Percentiles rank a stretch among this genome's conserved stretches.
Evolutionary conservation across 179 eudicot species (phyloP).

Genomic region (Patellifolia procumbens): DNA sequence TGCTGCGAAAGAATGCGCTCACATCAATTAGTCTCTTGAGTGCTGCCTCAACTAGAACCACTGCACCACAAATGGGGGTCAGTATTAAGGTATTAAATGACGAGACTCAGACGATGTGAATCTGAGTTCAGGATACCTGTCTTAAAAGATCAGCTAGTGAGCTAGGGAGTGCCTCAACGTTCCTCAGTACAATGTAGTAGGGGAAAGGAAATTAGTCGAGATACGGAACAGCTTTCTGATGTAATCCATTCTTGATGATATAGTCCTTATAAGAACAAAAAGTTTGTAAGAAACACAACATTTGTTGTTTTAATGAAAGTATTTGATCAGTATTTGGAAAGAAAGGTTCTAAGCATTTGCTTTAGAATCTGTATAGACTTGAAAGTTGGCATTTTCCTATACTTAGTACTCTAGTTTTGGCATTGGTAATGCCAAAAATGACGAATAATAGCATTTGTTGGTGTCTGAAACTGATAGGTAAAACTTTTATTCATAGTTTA

Average conservation of each 20-base stretch:
- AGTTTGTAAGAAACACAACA: not conserved
- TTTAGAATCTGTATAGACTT: too few relatives aligned
- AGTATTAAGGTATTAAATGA: not conserved
- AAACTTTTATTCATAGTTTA: too few relatives aligned
- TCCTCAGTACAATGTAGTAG: slow-evolving; percentile 79
- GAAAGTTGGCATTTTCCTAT: too few relatives aligned
- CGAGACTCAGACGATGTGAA: not conserved
- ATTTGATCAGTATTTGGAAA: too few relatives aligned
- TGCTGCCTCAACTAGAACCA: slow-evolving; percentile 96
- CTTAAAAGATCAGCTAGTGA: slow-evolving; percentile 91
- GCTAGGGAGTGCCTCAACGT: slow-evolving; percentile 90
- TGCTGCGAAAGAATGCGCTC: not conserved
- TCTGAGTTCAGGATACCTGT: slow-evolving; percentile 52
- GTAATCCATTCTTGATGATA: slow-evolving; percentile 53
- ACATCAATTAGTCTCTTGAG: slow-evolving; percentile 44
- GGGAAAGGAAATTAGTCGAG: slow-evolving; percentile 94
- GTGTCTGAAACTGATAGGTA: too few relatives aligned
- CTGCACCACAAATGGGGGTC: slow-evolving; percentile 41
- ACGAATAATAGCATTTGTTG: too few relatives aligned
- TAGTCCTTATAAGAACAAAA: slow-evolving; percentile 18
- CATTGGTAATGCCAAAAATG: too few relatives aligned
- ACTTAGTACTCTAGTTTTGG: too few relatives aligned
- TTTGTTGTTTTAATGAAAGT: not conserved
- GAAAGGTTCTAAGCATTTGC: not conserved
- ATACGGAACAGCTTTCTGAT: slow-evolving; percentile 47